phyloP scores from a whole-genome alignment of 75 land plant species.

The Selaginella tamariscina region DNA sequence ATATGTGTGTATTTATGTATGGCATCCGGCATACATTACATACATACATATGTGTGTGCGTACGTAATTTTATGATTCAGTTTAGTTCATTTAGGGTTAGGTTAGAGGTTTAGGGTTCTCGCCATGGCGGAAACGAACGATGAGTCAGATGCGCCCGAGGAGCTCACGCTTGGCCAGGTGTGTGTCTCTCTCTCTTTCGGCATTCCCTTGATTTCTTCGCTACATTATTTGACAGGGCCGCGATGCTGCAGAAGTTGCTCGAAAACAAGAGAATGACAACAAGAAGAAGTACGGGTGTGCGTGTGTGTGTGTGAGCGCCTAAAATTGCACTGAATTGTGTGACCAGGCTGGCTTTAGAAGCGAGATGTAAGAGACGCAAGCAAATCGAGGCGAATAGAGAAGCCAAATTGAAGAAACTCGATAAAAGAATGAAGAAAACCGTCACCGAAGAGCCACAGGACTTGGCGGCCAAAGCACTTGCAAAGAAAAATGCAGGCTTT shows the following conservation, averaged over 20 bases:
- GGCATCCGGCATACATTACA: too few species aligned
- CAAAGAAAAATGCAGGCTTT: not conserved
- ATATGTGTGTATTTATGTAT: too few species aligned
- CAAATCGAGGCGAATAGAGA: not conserved
- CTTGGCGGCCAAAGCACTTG: not conserved
- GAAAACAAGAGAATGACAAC: not conserved
- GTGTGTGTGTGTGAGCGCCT: too few species aligned
- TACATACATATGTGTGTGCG: too few species aligned
- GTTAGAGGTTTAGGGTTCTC: not conserved
- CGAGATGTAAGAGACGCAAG: not conserved
- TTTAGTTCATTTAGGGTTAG: too few species aligned
- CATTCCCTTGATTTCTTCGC: not conserved
- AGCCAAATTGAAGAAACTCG: not conserved
- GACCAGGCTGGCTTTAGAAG: not conserved
- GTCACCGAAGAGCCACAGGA: not conserved
- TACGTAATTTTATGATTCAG: too few species aligned
- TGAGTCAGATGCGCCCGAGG: not conserved
- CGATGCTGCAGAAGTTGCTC: not conserved
- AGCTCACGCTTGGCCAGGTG: not conserved
- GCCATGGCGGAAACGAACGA: not conserved
- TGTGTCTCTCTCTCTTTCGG: not conserved
- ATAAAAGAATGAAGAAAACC: not conserved
- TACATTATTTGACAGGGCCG: too few species aligned
- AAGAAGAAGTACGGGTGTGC: not conserved
- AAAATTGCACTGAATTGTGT: too few species aligned